Evolutionary conservation across 352 stramenopile genomes (phyloP).

Genomic region (Hyaloperonospora brassicae): DNA sequence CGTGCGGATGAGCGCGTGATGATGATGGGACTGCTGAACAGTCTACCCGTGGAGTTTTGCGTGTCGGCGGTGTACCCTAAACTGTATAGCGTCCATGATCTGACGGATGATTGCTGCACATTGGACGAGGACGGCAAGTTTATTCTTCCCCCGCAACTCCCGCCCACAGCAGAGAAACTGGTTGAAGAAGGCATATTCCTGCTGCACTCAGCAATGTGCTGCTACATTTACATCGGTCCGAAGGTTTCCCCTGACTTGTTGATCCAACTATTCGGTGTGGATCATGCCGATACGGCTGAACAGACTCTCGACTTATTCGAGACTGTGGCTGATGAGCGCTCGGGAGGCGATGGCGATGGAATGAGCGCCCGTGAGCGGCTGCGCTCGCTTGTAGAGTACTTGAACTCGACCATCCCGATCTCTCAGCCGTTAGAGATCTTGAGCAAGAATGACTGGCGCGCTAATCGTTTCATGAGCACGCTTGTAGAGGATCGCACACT

Average conservation of each 20-base stretch:
- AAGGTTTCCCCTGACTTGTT: conserved; percentile 60
- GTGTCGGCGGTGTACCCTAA: conserved; percentile 84
- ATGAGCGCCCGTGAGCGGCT: conserved; percentile 55
- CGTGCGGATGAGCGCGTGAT: conserved; percentile 82
- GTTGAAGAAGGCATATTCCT: conserved; percentile 82
- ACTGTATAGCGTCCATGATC: conserved; percentile 80
- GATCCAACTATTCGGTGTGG: conserved; percentile 75
- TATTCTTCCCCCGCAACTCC: conserved; percentile 62
- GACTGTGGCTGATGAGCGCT: conserved; percentile 39
- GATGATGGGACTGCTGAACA: conserved; percentile 79
- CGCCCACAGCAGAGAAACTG: conserved; percentile 80
- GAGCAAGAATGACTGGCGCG: conserved; percentile 79
- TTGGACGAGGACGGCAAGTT: conserved; percentile 78
- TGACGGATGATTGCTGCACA: conserved; percentile 71
- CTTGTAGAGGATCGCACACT: conserved; percentile 82
- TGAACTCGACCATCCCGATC: conserved; percentile 78
- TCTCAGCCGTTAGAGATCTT: conserved; percentile 78
- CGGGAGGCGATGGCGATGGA: conserved; percentile 27
- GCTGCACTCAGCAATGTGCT: conserved; percentile 79
- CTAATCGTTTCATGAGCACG: conserved; percentile 76
- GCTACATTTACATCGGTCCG: conserved; percentile 84
- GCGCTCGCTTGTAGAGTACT: conserved; percentile 63
- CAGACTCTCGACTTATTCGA: conserved; percentile 65
- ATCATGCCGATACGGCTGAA: conserved; percentile 71
- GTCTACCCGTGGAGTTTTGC: conserved; percentile 69